These are phyloP conservation scores for Hypoxylon sp. DNA, from an alignment of 2,329 filamentous ascomycete genomes.

Conservation along the genomic window DNA sequence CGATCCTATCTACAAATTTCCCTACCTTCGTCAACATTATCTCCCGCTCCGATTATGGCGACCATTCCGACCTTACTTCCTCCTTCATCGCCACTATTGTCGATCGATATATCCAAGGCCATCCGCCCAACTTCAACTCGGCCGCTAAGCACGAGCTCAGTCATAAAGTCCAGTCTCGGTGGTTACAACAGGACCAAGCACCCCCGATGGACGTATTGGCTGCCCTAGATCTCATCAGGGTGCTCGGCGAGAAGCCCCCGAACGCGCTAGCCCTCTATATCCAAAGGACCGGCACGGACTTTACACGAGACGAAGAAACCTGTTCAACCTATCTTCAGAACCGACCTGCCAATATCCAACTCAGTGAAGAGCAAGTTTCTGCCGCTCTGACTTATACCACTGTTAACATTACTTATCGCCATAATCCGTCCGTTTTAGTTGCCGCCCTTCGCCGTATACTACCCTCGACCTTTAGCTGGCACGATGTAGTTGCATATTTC, in stretches of 20 bases:
- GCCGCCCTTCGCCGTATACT: conserved; percentile 72
- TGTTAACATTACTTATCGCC: conserved; percentile 66
- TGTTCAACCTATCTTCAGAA: conserved; percentile 67
- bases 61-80: conserved; percentile 74
- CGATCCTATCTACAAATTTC: conserved; percentile 86
- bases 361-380: conserved; percentile 85
- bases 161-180: conserved; percentile 75
- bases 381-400: conserved; percentile 77
- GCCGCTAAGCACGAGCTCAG: conserved; percentile 76
- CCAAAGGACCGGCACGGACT: conserved; percentile 78
- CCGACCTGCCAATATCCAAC: conserved; percentile 66
- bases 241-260: conserved; percentile 69
- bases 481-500: conserved; percentile 80
- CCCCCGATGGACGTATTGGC: conserved; percentile 78
- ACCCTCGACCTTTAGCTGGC: conserved; percentile 73
- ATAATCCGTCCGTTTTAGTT: conserved; percentile 68
- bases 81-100: conserved; percentile 82
- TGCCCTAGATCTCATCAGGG: conserved; percentile 74
- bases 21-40: conserved; percentile 81
- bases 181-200: conserved; percentile 71
- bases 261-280: conserved; percentile 74
- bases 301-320: conserved; percentile 80
- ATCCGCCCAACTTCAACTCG: conserved; percentile 86
- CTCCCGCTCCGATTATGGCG: conserved; percentile 70
- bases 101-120: conserved; percentile 87